Evolutionary conservation across 2,329 filamentous ascomycete species (phyloP), one percentile per base, ranked within the genome.

Genomic region (Fusarium haematococcum): DNA sequence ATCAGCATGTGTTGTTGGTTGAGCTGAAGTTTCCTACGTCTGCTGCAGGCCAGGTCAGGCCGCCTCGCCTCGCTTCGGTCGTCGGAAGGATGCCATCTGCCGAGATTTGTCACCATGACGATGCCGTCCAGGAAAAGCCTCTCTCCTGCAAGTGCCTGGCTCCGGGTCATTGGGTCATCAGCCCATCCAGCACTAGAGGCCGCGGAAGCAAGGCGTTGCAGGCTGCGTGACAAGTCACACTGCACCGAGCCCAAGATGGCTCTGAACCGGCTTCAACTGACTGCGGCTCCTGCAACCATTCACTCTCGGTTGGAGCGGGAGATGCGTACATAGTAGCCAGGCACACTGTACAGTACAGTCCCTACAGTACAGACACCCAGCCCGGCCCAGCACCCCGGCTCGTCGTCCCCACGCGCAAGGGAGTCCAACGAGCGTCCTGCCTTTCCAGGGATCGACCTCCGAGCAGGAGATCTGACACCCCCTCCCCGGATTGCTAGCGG

Each of bases 181-280:
- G 72, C 27, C 43, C 52, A 59, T 59, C 52, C 32, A 37, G 33
- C 65, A 68, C 69, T 56, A 69, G 64, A 58, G 69, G 62, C 64
- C 77, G 77, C 75, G 77, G 74, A 79, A 77, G 76, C 73, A 77
- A 57, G 60, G 61, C 45, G 68, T 66, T 79, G 75, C 70, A 79
- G 48, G 74, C 60, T 64, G 60, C 60, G 64, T 67, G 76, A 75
- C 76, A 58, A 63, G 71, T 75, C 73, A 73, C 52, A 16, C 65
- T 75, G 69, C 63, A 70, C 69, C 59, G 50, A 56, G 33, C 37
- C 63, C 45, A 64, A 67, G 63, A 59, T 45, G 59, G 68, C 50
- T 67, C 41, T 62, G 60, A 52, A 39, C 48, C 32, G 20, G 59
- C 37, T 27, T 39, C 39, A 27, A 30, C 27, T 37, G 32, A 58